A percentile compares a stretch with the other conserved stretches of the same genome.
These are phyloP conservation scores for Alloteropsis semialata DNA, from an alignment of 176 grass and related monocot genomes.

Conservation along the genomic window DNA sequence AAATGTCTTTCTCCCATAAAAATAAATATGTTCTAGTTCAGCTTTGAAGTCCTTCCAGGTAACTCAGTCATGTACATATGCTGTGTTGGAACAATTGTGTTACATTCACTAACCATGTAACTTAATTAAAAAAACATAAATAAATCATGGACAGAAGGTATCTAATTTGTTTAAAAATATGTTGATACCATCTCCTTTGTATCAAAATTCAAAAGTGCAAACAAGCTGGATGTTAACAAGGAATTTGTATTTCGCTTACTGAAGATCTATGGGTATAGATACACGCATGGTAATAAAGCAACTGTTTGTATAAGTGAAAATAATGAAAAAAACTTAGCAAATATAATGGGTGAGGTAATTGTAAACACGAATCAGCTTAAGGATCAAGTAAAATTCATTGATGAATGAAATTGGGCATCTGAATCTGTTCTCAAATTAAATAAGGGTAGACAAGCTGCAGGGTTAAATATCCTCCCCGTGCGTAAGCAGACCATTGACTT, in stretches of 20 bases:
- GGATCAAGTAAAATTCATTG: no score
- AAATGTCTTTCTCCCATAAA: not conserved
- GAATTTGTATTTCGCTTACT: no score
- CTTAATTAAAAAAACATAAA: not conserved
- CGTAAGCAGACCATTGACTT: not conserved
- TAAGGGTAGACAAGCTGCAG: not conserved
- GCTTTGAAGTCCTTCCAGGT: not conserved
- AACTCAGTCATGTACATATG: not conserved
- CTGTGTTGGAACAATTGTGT: not conserved
- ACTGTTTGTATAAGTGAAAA: not conserved
- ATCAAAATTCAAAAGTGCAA: not conserved
- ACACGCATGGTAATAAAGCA: not conserved
- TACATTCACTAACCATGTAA: not conserved
- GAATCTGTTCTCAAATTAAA: not conserved
- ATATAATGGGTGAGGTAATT: no score
- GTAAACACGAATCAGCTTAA: no score
- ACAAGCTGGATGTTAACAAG: not conserved
- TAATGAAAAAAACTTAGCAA: no score
- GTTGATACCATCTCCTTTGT: not conserved
- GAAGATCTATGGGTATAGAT: not conserved
- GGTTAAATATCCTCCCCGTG: not conserved
- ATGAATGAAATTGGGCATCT: not conserved
- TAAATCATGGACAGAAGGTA: not conserved
- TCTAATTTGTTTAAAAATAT: not conserved
- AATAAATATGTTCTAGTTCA: no score